Evolutionary conservation across 2,329 filamentous ascomycete species (phyloP).

Genomic region (Curvularia sp.): DNA sequence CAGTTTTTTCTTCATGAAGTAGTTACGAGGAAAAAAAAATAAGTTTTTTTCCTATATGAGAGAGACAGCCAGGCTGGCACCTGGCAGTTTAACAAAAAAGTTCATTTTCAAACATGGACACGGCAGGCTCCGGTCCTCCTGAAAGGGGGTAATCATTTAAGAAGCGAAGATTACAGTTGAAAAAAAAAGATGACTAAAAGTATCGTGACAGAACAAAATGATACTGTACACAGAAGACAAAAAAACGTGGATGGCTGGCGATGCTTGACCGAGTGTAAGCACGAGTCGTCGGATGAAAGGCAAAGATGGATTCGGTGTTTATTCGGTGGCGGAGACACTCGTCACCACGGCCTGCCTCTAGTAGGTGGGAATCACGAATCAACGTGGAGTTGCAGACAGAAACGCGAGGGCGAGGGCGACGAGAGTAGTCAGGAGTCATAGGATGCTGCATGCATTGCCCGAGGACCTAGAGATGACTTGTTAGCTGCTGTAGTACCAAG

Average conservation of each 20-base stretch:
- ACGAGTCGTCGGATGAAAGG: slow-evolving; percentile 12
- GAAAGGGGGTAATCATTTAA: slow-evolving; percentile 44
- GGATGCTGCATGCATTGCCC: slow-evolving; percentile 44
- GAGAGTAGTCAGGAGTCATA: slow-evolving; percentile 42
- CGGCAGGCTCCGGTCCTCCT: slow-evolving; percentile 44
- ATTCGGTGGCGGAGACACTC: slow-evolving; percentile 1
- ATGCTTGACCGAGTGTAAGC: neutral
- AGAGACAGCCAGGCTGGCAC: slow-evolving; percentile 34
- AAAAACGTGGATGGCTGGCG: neutral
- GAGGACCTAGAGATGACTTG: slow-evolving; percentile 33
- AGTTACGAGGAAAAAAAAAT: neutral
- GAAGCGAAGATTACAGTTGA: slow-evolving; percentile 30
- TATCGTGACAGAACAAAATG: neutral
- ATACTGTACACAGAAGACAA: slow-evolving; percentile 9
- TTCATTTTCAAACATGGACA: slow-evolving; percentile 37
- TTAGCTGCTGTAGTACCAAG: slow-evolving; percentile 14
- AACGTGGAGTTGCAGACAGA: slow-evolving; percentile 19
- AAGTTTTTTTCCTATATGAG: neutral
- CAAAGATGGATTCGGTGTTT: neutral
- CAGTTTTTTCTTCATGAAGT: neutral
- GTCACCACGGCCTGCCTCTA: slow-evolving; percentile 8
- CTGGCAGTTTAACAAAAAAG: slow-evolving; percentile 39
- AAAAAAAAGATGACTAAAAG: slow-evolving; percentile 5
- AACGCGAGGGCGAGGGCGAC: slow-evolving; percentile 33
- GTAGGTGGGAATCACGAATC: neutral